Evolutionary conservation across 1,284 basidiomycete species (phyloP), one percentile per base, ranked within the genome.

Genomic region (Microbotryum scabiosae): DNA sequence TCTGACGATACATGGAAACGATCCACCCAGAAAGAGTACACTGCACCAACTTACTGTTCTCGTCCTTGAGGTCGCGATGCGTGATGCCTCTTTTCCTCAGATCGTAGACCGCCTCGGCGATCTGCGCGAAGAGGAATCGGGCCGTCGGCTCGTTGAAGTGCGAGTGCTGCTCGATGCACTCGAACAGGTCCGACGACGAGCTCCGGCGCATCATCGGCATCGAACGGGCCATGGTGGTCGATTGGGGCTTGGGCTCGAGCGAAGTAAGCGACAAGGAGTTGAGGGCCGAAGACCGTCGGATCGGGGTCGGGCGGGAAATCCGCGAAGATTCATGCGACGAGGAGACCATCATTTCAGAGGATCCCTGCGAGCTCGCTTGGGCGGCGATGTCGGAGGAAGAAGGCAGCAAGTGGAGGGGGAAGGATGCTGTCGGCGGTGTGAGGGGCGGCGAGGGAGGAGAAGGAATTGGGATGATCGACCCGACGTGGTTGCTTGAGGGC

Each of bases 101-200:
- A 51, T 73, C 69, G 55, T 66, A 71, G 20, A 75, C 74, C 1
- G 72, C 70, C 52, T 71, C 71, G 26, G 73, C 70, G 50, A 76
- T 64, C 60, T 76, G 74, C 4, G 68, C 67, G 57, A 75, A 75
- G n/a, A 76, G 71, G 70, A 70, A 74, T 1, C 71, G 68, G 7
- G 90, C 87, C 71, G 86, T 82, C 51, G 79, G 79, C 75, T 93
- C 90, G 16, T 82, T 81, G 51, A 94, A 80, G 9, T 85, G 80
- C 65, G 87, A 86, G 72, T 90, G 79, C 70, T 88, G 86, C 75
- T 94, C 91, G 61, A 93, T 90, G 73, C 87, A 93, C 72, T 94
- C 91, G 68, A 94, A 94, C 47, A 96, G 78, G 73, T 96, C 91
- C 73, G 92, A 85, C 14, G 88, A 90, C 43, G 87, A 81, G 50